Base-by-base conservation (phyloP, 331 rosid species). In the Ulmus americana region DNA sequence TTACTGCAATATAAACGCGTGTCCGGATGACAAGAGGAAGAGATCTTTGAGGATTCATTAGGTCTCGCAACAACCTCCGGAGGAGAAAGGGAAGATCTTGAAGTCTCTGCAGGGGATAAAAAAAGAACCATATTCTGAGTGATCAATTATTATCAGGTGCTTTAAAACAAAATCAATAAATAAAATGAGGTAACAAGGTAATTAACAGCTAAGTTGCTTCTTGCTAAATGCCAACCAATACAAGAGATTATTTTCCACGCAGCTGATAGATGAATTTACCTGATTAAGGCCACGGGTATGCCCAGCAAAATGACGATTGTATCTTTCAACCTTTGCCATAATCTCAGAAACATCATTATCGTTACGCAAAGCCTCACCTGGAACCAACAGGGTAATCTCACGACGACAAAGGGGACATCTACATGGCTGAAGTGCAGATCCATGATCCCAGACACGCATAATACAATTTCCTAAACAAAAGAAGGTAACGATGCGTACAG, bases 361-460 rank as follows among this genome's bases (percentile, higher is more conserved):
- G 7, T 64, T 40, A 8, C 56, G 81, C 60, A 83, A 79, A 11
- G 47, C 79, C 59, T 73, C 76, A 15, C 83, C 52, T 2, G 96
- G 98, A 57, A 92, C 86, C 51, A 92, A 45, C 51, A 92, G 78
- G 3, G 86, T 85, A 54, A 89, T 89, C 12, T 70, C 81, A 7
- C 95, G 90, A 7, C 97, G 97, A 67, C 97, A 89, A 0, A 88
- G 80, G 0, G 95, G 98, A 65, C 98, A 92, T 75, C 70, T 87
- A 70, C 97, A 86, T 0, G 95, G 86, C 4, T 79, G 77, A 4
- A 82, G 16, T 10, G 68, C 55, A 4, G 97, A 77, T 74, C 85
- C 87, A 68, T 86, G 84, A 22, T 72, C 70, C 97, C 95, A 89
- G 5, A 86, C 95, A 5, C 75, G 85, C 85, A 85, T 79, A 11